These are phyloP conservation scores for Gossypium thurberi DNA, from an alignment of 345 rosid genomes.

Conservation along the genomic window DNA sequence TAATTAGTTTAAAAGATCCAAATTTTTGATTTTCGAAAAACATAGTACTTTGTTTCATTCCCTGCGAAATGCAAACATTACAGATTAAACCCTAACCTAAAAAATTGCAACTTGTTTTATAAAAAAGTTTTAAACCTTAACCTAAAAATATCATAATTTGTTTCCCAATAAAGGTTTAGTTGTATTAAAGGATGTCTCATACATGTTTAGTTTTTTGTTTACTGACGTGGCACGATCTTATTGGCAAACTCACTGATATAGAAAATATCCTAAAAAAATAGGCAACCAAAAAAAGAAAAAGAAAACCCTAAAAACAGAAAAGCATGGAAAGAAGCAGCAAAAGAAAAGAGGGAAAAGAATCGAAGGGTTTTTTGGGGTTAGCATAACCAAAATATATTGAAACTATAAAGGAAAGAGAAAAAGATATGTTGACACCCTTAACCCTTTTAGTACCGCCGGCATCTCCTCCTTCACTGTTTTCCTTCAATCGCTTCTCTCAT, in stretches of 20 bases:
- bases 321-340: neutral
- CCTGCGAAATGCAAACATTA: too few relatives aligned
- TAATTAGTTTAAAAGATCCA: too few relatives aligned
- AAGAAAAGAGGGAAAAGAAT: neutral
- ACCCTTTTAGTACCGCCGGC: constrained; percentile 35
- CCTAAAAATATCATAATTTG: too few relatives aligned
- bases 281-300: neutral
- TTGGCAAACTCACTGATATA: neutral
- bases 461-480: constrained; percentile 32
- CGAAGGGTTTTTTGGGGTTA: neutral
- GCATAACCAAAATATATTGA: neutral
- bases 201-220: too few relatives aligned
- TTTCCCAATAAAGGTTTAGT: too few relatives aligned
- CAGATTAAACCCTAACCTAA: too few relatives aligned
- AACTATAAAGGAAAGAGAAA: neutral
- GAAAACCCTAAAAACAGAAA: neutral
- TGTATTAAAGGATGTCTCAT: too few relatives aligned
- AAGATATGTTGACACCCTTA: constrained; percentile 30
- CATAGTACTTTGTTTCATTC: too few relatives aligned
- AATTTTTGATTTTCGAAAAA: too few relatives aligned
- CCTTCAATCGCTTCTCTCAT: constrained; percentile 30
- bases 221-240: neutral
- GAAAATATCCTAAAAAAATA: neutral
- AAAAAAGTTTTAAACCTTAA: too few relatives aligned
- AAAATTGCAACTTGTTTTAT: too few relatives aligned